Conservation (phyloP, 371 early-diverging fungal genomes). For the Mortierella sp. region DNA sequence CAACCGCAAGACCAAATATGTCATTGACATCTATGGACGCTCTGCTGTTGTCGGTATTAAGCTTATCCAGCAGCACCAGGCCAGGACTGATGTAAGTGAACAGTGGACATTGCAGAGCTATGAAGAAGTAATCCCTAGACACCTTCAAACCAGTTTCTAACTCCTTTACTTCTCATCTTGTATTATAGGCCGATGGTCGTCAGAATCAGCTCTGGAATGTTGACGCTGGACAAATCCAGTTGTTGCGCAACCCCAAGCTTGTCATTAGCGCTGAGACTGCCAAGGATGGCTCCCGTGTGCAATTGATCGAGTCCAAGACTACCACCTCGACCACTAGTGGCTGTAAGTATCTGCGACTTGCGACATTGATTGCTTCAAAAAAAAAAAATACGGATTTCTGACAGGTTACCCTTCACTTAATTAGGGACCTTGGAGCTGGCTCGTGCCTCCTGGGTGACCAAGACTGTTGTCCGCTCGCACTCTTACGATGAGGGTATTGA, state of each 20-base stretch:
- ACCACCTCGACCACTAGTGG: constrained; percentile 12
- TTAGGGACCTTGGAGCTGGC: constrained; percentile 46
- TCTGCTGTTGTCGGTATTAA: constrained; percentile 46
- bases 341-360: constrained; percentile 11
- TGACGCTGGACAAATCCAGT: constrained; percentile 40
- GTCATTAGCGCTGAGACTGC: constrained; percentile 27
- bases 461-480: constrained; percentile 16
- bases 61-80: constrained; percentile 46
- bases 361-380: neutral
- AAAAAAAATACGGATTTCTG: neutral
- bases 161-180: neutral
- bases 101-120: no score
- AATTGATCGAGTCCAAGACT: constrained; percentile 40
- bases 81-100: constrained; percentile 24
- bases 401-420: no score
- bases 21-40: constrained; percentile 60
- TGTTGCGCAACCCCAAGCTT: constrained; percentile 30
- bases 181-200: constrained; percentile 31
- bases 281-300: constrained; percentile 46
- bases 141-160: no score
- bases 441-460: constrained; percentile 24
- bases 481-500: constrained; percentile 29
- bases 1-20: constrained; percentile 63
- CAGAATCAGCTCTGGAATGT: constrained; percentile 49
- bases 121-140: no score